Percentiles rank a stretch among this genome's conserved stretches.
Evolutionary conservation across 208 protist species (phyloP).

Genomic region (Tetramitus jugosus): DNA sequence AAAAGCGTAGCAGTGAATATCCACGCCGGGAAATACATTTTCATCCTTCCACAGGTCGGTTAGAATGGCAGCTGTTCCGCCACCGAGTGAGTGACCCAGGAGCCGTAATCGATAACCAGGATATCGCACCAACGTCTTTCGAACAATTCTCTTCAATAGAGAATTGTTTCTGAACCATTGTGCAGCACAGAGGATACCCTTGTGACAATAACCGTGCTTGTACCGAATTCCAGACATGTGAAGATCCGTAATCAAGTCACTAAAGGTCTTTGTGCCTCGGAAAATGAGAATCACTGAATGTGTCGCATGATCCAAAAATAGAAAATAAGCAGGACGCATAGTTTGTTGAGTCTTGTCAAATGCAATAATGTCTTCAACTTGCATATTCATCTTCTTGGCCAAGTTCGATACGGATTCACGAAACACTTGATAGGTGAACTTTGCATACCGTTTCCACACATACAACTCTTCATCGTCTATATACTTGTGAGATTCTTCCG

Average conservation of each 20-base stretch:
- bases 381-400: not conserved
- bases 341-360: not conserved
- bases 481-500: not conserved
- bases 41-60: not conserved
- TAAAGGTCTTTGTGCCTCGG: not conserved
- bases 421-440: not conserved
- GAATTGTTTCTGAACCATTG: not conserved
- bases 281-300: constrained; percentile 6
- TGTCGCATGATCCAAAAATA: not conserved
- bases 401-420: not conserved
- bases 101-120: constrained; percentile 8
- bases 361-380: not conserved
- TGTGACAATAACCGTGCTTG: constrained; percentile 19
- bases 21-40: not conserved
- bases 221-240: not conserved
- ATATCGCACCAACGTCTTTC: not conserved
- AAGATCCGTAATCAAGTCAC: not conserved
- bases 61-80: not conserved
- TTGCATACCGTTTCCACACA: constrained; percentile 5
- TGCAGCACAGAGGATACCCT: not conserved
- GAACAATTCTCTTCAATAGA: not conserved
- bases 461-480: not conserved
- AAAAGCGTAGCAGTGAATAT: constrained; percentile 10
- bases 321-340: constrained; percentile 15
- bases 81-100: not conserved